Base-by-base conservation (phyloP, 1,284 basidiomycete species). In the Trametes pubescens region DNA sequence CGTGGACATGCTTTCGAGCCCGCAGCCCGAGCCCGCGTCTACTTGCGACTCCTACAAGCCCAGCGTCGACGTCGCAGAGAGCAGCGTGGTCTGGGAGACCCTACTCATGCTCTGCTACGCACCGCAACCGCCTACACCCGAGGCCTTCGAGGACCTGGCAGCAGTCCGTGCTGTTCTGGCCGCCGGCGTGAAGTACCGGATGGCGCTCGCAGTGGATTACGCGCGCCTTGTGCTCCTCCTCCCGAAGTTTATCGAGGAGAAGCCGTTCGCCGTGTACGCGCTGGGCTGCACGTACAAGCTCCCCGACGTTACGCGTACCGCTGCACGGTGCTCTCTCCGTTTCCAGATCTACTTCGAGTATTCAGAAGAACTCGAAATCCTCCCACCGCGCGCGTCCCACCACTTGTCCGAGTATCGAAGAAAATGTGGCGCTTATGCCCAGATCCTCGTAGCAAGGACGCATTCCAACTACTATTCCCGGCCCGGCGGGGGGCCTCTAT, bases 61-160 rank as follows among this genome's bases (percentile, higher is more conserved):
- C 6, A 13, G 34, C 24, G 37, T 64, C 21, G 51, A 46, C 35
- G 61, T 60, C 18, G 6, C 43, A 3, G 65, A 66, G 52, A 7
- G 16, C 8, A 55, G 58, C 58, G 29, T 11, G 2, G 56, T 64
- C 2, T 63, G 58, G 61, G 58, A 54, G n/a, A 48, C 24, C 16
- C 61, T 66, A 22, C 18, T 59, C 32, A 47, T 29, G 18, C 38
- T 61, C 22, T 55, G 43, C 58, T 48, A 66, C 34, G 32, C 58
- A 18, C 46, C 44, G 18, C 7, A 43, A 9, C 24, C 46, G 11
- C 54, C 58, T 21, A n/a, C n/a, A 11, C 49, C 65, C 21, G 69
- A 54, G 18, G 71, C 72, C 26, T 61, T 74, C 22, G 61, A 71
- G 22, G 13, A 40, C 59, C 38, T 53, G 10, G 46, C 21, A n/a